Evolutionary conservation across 208 protist species (phyloP).

Genomic region (Leishmania lainsoni): DNA sequence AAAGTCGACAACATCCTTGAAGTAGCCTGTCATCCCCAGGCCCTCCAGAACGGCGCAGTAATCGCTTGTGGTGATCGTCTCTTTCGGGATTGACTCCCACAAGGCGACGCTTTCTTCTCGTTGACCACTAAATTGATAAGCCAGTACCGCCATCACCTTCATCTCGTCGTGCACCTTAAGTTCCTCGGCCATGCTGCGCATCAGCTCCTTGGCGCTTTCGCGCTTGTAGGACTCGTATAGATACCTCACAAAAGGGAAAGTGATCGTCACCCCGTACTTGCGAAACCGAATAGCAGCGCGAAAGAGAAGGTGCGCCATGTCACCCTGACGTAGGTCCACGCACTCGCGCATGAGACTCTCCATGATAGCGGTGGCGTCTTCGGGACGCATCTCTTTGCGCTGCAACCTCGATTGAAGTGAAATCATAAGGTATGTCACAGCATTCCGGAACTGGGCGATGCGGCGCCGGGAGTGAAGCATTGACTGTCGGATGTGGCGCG

Average conservation of each 20-base stretch:
- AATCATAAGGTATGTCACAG: slow-evolving; percentile 92
- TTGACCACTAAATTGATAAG: slow-evolving; percentile 70
- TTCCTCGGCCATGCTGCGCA: slow-evolving; percentile 87
- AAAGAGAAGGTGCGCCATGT: slow-evolving; percentile 92
- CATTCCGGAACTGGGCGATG: slow-evolving; percentile 88
- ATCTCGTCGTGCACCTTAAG: slow-evolving; percentile 56
- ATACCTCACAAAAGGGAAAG: slow-evolving; percentile 65
- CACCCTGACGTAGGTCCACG: slow-evolving; percentile 85
- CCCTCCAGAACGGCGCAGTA: slow-evolving; percentile 76
- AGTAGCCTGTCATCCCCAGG: slow-evolving; percentile 58
- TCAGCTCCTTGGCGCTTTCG: slow-evolving; percentile 81
- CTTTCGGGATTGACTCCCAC: slow-evolving; percentile 50
- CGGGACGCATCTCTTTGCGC: slow-evolving; percentile 64
- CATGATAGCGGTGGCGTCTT: slow-evolving; percentile 72
- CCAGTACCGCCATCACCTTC: slow-evolving; percentile 65
- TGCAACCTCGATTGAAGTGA: slow-evolving; percentile 84
- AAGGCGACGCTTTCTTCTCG: slow-evolving; percentile 42
- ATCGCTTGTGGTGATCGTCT: slow-evolving; percentile 50
- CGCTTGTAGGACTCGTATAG: slow-evolving; percentile 86
- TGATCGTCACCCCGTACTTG: slow-evolving; percentile 79
- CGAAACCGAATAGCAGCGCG: slow-evolving; percentile 88
- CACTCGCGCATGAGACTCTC: slow-evolving; percentile 91
- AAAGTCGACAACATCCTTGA: slow-evolving; percentile 49
- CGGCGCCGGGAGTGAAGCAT: slow-evolving; percentile 77
- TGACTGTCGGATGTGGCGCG: slow-evolving; percentile 82